phyloP scores from a whole-genome alignment of 2,329 filamentous ascomycete genomes.

The Clonostachys rosea region DNA sequence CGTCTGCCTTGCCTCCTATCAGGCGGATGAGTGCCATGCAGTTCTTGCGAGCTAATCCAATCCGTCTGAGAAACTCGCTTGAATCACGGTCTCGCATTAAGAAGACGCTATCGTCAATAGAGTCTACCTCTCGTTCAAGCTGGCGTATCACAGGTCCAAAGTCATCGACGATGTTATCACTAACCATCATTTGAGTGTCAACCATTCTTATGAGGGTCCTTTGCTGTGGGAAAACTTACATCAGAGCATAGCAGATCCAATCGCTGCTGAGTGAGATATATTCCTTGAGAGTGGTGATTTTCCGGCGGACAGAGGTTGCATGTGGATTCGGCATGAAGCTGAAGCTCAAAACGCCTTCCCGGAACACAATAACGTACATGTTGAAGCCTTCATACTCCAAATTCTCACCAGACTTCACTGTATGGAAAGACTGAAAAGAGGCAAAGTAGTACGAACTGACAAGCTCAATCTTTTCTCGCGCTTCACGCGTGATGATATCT shows the following conservation, averaged over 20 bases:
- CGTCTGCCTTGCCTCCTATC: slow-evolving; percentile 95
- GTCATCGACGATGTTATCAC: slow-evolving; percentile 94
- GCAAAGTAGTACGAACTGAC: slow-evolving; percentile 98
- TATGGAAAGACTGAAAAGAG: slow-evolving; percentile 88
- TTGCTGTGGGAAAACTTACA: slow-evolving; percentile 41
- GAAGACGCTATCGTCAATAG: slow-evolving; percentile 94
- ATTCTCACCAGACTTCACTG: slow-evolving; percentile 70
- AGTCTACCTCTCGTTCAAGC: slow-evolving; percentile 83
- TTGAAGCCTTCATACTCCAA: slow-evolving; percentile 92
- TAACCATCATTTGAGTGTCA: slow-evolving; percentile 17
- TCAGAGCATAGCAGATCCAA: slow-evolving; percentile 98
- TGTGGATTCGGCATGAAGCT: slow-evolving; percentile 87
- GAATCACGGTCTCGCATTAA: slow-evolving; percentile 88
- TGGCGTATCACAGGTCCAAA: slow-evolving; percentile 87
- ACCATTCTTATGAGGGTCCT: slow-evolving; percentile 23
- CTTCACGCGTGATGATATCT: slow-evolving; percentile 92
- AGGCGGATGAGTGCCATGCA: slow-evolving; percentile 91
- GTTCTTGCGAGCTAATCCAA: slow-evolving; percentile 88
- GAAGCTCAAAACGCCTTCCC: slow-evolving; percentile 91
- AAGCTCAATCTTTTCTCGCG: slow-evolving; percentile 96
- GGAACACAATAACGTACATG: slow-evolving; percentile 94
- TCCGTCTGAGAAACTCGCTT: slow-evolving; percentile 77
- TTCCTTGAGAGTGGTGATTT: slow-evolving; percentile 89
- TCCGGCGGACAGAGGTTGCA: slow-evolving; percentile 81
- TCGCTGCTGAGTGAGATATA: slow-evolving; percentile 93